phyloP scores from a whole-genome alignment of 441 rosid genomes.

The Erysimum cheiri region DNA sequence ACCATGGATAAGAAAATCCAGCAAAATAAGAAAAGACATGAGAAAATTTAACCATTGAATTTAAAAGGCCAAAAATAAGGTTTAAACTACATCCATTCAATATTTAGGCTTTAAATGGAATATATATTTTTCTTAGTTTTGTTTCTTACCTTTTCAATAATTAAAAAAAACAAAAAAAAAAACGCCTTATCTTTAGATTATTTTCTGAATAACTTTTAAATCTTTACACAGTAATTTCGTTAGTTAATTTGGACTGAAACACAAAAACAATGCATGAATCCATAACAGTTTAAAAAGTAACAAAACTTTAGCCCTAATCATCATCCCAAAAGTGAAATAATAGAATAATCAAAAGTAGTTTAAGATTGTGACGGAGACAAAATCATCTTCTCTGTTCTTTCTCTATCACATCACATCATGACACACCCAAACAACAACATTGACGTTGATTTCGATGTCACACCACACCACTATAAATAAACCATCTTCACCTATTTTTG shows the following conservation, averaged over 20 bases:
- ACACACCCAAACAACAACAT: not conserved
- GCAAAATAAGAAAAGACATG: not conserved
- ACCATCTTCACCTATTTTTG: not conserved
- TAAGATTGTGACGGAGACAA: slow-evolving; percentile 5
- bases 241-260: not conserved
- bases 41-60: not conserved
- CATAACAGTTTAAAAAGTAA: not conserved
- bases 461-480: slow-evolving; percentile 15
- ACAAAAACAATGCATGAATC: not conserved
- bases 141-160: not conserved
- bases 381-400: slow-evolving; percentile 8
- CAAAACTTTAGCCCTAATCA: not conserved
- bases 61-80: not conserved
- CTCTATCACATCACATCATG: not conserved
- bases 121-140: not conserved
- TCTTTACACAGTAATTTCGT: too few species aligned
- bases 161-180: too few species aligned
- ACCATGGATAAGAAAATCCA: not conserved
- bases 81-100: not conserved
- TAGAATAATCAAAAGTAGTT: not conserved
- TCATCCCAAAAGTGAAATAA: not conserved
- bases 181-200: not conserved
- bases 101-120: not conserved
- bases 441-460: slow-evolving; percentile 18
- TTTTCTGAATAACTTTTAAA: not conserved